These are phyloP conservation scores for Corchorus capsularis DNA, from an alignment of 345 rosid genomes.

Conservation along the genomic window DNA sequence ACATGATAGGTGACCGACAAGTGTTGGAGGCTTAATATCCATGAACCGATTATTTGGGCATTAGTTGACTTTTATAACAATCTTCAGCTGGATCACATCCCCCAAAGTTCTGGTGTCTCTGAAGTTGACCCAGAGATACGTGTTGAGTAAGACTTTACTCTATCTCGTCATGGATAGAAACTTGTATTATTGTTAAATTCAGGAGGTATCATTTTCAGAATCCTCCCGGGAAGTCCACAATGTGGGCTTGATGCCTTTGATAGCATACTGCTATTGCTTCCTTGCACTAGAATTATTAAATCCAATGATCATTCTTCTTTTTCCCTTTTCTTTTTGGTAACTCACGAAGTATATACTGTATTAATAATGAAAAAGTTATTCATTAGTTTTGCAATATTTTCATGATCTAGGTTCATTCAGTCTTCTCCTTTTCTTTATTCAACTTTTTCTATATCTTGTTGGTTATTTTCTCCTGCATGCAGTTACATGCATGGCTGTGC, in stretches of 20 bases:
- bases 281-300: too few relatives aligned
- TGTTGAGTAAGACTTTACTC: conserved; percentile 60
- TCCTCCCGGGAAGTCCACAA: neutral
- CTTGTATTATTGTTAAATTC: neutral
- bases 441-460: neutral
- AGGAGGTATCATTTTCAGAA: neutral
- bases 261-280: neutral
- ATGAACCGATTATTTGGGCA: conserved; percentile 99
- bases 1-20: conserved; percentile 72
- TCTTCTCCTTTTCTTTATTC: neutral
- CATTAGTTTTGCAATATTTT: neutral
- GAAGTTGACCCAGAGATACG: conserved; percentile 97
- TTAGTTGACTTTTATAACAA: conserved; percentile 69
- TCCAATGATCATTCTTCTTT: too few relatives aligned
- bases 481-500: neutral
- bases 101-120: conserved; percentile 65
- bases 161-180: conserved; percentile 4
- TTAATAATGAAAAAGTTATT: neutral
- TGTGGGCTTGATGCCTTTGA: neutral
- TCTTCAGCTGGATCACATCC: conserved; percentile 79
- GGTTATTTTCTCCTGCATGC: neutral
- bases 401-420: neutral
- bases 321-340: too few relatives aligned
- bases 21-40: conserved; percentile 85
- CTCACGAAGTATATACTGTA: too few relatives aligned